phyloP scores from a whole-genome alignment of 495 filamentous ascomycete genomes.

The Friedmanniomyces simplex region DNA sequence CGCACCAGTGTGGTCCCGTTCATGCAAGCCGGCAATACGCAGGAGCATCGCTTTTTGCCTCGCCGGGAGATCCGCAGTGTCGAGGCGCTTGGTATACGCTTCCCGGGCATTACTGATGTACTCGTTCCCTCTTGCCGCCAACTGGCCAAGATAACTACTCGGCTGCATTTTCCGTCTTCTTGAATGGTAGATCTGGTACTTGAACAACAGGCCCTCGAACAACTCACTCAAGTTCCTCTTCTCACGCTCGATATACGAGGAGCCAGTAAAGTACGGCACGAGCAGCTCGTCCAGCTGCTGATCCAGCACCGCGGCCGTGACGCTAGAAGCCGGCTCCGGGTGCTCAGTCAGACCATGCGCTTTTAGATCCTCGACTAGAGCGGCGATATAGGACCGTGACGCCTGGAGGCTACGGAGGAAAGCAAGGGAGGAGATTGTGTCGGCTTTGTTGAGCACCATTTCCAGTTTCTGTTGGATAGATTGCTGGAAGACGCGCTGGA shows the following conservation, averaged over 20 bases:
- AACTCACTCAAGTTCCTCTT: conserved; percentile 81
- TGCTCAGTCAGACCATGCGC: conserved; percentile 90
- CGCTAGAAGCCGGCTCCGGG: conserved; percentile 79
- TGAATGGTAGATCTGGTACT: conserved; percentile 87
- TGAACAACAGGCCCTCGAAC: conserved; percentile 87
- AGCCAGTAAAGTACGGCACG: conserved; percentile 86
- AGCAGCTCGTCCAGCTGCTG: conserved; percentile 96
- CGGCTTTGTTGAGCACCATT: conserved; percentile 91
- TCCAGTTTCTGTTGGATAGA: conserved; percentile 93
- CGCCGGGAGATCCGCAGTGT: conserved; percentile 71
- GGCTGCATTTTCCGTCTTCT: conserved; percentile 56
- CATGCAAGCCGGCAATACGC: conserved; percentile 61
- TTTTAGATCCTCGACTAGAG: conserved; percentile 85
- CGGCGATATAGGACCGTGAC: conserved; percentile 71
- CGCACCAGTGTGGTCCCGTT: conserved; percentile 33
- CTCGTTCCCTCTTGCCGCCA: conserved; percentile 78
- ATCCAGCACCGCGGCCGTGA: conserved; percentile 75
- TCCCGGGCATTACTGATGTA: conserved; percentile 70
- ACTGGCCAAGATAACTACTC: conserved; percentile 72
- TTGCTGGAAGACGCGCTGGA: conserved; percentile 95
- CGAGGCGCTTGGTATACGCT: conserved; percentile 72
- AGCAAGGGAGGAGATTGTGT: conserved; percentile 77
- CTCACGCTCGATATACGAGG: conserved; percentile 92
- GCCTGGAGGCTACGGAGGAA: conserved; percentile 88
- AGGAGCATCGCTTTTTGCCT: conserved; percentile 81